A percentile compares a stretch with the other conserved stretches of the same genome.
These are phyloP conservation scores for Globisporangium splendens DNA, from an alignment of 352 stramenopile genomes.

Conservation along the genomic window DNA sequence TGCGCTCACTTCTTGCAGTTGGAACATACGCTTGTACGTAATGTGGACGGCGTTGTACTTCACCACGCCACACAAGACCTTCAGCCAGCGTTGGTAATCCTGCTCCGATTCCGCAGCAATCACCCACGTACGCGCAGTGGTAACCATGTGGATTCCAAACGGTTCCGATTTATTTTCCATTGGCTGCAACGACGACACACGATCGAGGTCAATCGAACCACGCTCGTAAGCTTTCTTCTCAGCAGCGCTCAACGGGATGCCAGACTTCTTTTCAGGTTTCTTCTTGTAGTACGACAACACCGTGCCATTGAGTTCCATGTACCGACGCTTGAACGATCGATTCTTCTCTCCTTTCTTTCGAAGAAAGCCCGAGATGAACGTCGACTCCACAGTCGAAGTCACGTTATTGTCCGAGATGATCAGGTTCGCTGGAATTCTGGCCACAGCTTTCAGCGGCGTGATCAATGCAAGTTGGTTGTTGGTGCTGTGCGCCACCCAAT, in stretches of 20 bases:
- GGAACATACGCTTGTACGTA: slow-evolving; percentile 80
- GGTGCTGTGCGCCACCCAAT: slow-evolving; percentile 84
- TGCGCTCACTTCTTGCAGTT: slow-evolving; percentile 80
- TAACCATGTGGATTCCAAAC: slow-evolving; percentile 81
- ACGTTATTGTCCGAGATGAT: slow-evolving; percentile 52
- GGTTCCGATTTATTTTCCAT: slow-evolving; percentile 59
- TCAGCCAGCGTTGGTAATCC: slow-evolving; percentile 81
- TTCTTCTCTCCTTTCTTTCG: slow-evolving; percentile 85
- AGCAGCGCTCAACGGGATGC: slow-evolving; percentile 57
- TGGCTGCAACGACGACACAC: slow-evolving; percentile 76
- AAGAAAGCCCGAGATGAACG: slow-evolving; percentile 59
- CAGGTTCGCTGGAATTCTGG: slow-evolving; percentile 61
- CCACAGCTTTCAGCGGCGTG: slow-evolving; percentile 80
- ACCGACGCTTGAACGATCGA: slow-evolving; percentile 75
- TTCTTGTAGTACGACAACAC: slow-evolving; percentile 85
- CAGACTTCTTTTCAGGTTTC: slow-evolving; percentile 80
- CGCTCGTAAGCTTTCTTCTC: slow-evolving; percentile 76
- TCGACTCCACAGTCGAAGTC: slow-evolving; percentile 6
- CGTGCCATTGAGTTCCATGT: slow-evolving; percentile 79
- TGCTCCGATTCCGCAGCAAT: slow-evolving; percentile 68
- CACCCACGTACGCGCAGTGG: slow-evolving; percentile 69
- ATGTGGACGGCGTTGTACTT: slow-evolving; percentile 80
- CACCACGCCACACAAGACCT: slow-evolving; percentile 71
- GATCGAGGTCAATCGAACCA: slow-evolving; percentile 75
- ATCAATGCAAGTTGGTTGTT: slow-evolving; percentile 83